These are phyloP conservation scores for Diplocarpon rosae DNA, from an alignment of 2,329 filamentous ascomycete genomes.

Conservation along the genomic window DNA sequence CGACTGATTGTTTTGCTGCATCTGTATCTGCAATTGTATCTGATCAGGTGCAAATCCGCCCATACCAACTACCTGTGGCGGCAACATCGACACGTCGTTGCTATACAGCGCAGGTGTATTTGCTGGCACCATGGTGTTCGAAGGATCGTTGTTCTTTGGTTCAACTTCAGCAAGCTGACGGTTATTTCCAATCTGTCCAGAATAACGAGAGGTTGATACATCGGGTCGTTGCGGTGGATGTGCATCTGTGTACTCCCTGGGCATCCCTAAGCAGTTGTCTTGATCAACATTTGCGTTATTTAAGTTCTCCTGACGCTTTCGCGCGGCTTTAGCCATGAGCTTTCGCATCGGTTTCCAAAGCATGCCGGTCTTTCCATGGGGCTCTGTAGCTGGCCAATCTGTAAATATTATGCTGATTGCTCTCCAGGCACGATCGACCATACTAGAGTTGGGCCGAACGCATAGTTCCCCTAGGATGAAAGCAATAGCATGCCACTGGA, in stretches of 20 bases:
- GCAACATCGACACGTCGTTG: conserved; percentile 6
- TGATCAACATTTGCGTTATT: conserved; percentile 9
- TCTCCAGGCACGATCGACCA: conserved; percentile 32
- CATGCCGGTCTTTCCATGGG: conserved; percentile 38
- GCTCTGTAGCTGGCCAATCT: conserved; percentile 17
- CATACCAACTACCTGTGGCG: conserved; percentile 19
- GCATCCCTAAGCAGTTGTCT: neutral
- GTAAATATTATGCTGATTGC: conserved; percentile 27
- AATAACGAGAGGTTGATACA: conserved; percentile 7
- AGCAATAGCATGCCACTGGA: conserved; percentile 36
- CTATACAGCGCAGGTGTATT: neutral
- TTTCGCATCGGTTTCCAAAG: conserved; percentile 53
- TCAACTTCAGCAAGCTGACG: neutral
- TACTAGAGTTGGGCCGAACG: conserved; percentile 27
- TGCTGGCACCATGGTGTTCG: conserved; percentile 1
- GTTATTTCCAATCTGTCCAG: conserved; percentile 8
- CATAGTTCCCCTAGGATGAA: conserved; percentile 32
- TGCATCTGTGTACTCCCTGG: conserved; percentile 10
- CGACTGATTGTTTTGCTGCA: conserved; percentile 6
- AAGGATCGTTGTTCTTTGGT: neutral
- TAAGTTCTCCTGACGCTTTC: conserved; percentile 40
- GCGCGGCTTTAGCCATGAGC: conserved; percentile 46
- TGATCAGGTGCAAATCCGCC: conserved; percentile 17
- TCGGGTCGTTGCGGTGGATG: no score
- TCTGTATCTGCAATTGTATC: conserved; percentile 16